Base-by-base conservation (phyloP, 768 basidiomycete species). In the Sporobolomyces pararoseus region DNA sequence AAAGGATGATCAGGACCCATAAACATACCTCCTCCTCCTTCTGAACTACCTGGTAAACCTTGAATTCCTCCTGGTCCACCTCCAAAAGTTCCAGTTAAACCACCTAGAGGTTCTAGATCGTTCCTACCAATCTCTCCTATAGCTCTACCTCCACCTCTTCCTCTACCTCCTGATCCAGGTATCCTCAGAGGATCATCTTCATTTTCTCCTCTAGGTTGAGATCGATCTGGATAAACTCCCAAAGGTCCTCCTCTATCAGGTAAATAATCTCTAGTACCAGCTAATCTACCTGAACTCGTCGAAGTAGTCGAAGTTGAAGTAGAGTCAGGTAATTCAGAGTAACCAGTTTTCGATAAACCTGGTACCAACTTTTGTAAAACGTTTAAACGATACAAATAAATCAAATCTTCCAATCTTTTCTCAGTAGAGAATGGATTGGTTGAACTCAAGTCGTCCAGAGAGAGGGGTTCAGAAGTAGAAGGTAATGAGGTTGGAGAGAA, bases 1-100 rank as follows among this genome's bases (percentile, higher is more conserved):
- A 94, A 88, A 2, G 91, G 91, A 77, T 93, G 90, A 63, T 87
- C 83, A 9, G 89, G 90, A 1, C 91, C 92, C 62, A 92, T 88
- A 77, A 85, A 87, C 91, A 94, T 95, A 2, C 92, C 91, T 70
- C 90, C 89, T 16, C 86, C 88, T 34, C 81, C 82, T 54, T 78
- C 81, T n/a, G n/a, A n/a, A n/a, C n/a, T n/a, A n/a, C n/a, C n/a
- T n/a, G n/a, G n/a, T n/a, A n/a, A n/a, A n/a, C n/a, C n/a, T n/a
- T n/a, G n/a, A 3, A 51, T 58, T 31, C 31, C 31, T 14, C 32
- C 31, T 7, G 29, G 31, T 49, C 80, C 47, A n/a, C n/a, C n/a
- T n/a, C n/a, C 64, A 7, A 79, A 77, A 66, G 83, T 82, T 27
- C 67, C 72, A 4, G 82, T 83, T 27, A 55, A 25, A 16, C 75